Conservation (phyloP, 73 alveolate genomes). For the Blepharisma japonicum region DNA sequence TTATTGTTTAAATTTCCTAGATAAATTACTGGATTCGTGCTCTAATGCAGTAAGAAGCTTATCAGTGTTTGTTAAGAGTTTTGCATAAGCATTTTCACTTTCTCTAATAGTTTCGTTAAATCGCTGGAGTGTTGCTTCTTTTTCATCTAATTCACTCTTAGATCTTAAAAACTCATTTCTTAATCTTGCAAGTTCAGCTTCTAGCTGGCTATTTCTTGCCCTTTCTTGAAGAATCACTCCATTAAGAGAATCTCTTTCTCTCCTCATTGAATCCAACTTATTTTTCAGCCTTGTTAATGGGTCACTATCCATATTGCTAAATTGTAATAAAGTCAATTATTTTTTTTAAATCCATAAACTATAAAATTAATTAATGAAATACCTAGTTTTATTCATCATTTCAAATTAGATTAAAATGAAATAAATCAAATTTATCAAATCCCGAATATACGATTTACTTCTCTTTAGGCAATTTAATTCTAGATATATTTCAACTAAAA, state of each 20-base stretch:
- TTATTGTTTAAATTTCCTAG: not conserved
- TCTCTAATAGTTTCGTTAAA: slow-evolving; percentile 21
- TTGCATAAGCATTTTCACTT: slow-evolving; percentile 28
- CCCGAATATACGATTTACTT: no score
- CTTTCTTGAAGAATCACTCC: not conserved
- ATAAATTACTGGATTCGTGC: not conserved
- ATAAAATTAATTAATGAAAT: no score
- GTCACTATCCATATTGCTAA: slow-evolving; percentile 20
- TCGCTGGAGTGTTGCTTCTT: slow-evolving; percentile 21
- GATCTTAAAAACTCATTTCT: not conserved
- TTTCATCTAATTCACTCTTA: not conserved
- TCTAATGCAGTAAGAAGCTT: slow-evolving; percentile 24
- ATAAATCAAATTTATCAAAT: no score
- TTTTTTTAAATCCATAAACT: no score
- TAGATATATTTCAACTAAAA: no score
- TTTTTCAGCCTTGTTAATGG: slow-evolving; percentile 24
- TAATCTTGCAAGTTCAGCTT: slow-evolving; percentile 26
- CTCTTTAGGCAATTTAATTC: no score
- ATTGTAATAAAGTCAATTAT: no score
- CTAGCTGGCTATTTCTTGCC: slow-evolving; percentile 5
- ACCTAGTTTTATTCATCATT: no score
- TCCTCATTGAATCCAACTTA: not conserved
- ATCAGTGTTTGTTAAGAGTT: slow-evolving; percentile 4
- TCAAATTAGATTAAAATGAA: no score
- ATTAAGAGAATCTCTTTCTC: slow-evolving; percentile 11